Evolutionary conservation across 2,329 filamentous ascomycete genomes (phyloP).

Genomic region (Fonsecaea nubica): DNA sequence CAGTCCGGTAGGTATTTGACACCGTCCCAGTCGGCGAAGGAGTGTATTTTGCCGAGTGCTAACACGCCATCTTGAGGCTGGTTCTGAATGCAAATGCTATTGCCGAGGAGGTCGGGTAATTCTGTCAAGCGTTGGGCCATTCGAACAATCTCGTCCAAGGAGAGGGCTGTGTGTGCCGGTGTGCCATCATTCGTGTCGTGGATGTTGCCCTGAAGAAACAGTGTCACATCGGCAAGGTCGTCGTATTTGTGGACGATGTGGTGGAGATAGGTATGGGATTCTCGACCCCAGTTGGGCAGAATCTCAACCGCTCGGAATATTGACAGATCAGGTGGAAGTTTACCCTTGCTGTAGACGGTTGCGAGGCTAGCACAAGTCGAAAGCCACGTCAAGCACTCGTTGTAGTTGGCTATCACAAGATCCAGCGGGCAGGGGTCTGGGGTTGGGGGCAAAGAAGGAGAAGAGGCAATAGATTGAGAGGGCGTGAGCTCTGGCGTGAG

Average conservation of each 20-base stretch:
- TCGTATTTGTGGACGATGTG: constrained; percentile 41
- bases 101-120: neutral
- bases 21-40: constrained; percentile 24
- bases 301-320: constrained; percentile 22
- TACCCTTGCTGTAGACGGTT: constrained; percentile 36
- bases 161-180: constrained; percentile 28
- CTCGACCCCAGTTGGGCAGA: constrained; percentile 41
- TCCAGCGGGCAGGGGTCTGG: constrained; percentile 26
- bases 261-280: constrained; percentile 41
- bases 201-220: constrained; percentile 41
- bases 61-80: constrained; percentile 31
- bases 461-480: constrained; percentile 15
- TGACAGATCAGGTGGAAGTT: constrained; percentile 12
- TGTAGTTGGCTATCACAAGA: constrained; percentile 37
- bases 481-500: constrained; percentile 23
- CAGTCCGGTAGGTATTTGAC: constrained; percentile 32
- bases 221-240: constrained; percentile 37
- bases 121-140: constrained; percentile 25
- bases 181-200: constrained; percentile 32
- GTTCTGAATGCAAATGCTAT: constrained; percentile 1
- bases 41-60: constrained; percentile 21
- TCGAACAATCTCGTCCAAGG: constrained; percentile 27
- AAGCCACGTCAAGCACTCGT: constrained; percentile 36
- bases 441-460: constrained; percentile 21
- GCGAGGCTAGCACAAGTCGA: constrained; percentile 19